phyloP scores from a whole-genome alignment of 768 basidiomycete species.

The Russula emetica region DNA sequence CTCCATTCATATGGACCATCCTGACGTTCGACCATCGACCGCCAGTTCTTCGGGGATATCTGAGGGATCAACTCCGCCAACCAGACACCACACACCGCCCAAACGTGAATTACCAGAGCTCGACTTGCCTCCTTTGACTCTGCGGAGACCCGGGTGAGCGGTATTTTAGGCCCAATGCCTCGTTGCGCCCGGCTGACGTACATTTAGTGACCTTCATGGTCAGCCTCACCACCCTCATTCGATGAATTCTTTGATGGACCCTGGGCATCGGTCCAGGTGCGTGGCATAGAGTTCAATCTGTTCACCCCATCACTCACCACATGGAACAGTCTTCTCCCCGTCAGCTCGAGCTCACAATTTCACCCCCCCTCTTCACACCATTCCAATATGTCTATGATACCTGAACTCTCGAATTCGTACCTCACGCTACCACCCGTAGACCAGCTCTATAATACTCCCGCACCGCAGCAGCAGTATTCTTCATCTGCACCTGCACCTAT shows the following conservation, averaged over 20 bases:
- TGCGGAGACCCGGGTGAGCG: slow-evolving; percentile 42
- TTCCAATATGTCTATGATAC: slow-evolving; percentile 52
- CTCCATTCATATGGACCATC: slow-evolving; percentile 39
- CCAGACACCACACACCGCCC: slow-evolving; percentile 61
- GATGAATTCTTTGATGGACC: slow-evolving; percentile 28
- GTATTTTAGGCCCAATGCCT: neutral
- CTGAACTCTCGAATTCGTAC: slow-evolving; percentile 50
- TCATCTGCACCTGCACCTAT: slow-evolving; percentile 29
- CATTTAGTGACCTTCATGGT: slow-evolving; percentile 30
- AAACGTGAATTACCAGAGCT: slow-evolving; percentile 44
- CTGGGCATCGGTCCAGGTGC: slow-evolving; percentile 28
- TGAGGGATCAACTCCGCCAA: slow-evolving; percentile 68
- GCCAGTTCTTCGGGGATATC: slow-evolving; percentile 71
- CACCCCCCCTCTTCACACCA: slow-evolving; percentile 42
- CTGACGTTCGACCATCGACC: slow-evolving; percentile 60
- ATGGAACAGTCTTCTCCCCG: slow-evolving; percentile 26
- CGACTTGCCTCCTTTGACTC: slow-evolving; percentile 37
- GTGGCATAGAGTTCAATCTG: slow-evolving; percentile 12
- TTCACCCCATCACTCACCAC: slow-evolving; percentile 16
- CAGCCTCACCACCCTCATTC: slow-evolving; percentile 28
- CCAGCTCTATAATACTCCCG: slow-evolving; percentile 43
- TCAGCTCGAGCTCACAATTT: slow-evolving; percentile 46
- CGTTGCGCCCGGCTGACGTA: slow-evolving; percentile 16
- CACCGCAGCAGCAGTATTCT: slow-evolving; percentile 35
- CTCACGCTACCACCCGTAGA: slow-evolving; percentile 49